Percentiles rank a stretch among this genome's conserved stretches.
Evolutionary conservation across 129 eudicot species (phyloP).

Genomic region (Arctium lappa): DNA sequence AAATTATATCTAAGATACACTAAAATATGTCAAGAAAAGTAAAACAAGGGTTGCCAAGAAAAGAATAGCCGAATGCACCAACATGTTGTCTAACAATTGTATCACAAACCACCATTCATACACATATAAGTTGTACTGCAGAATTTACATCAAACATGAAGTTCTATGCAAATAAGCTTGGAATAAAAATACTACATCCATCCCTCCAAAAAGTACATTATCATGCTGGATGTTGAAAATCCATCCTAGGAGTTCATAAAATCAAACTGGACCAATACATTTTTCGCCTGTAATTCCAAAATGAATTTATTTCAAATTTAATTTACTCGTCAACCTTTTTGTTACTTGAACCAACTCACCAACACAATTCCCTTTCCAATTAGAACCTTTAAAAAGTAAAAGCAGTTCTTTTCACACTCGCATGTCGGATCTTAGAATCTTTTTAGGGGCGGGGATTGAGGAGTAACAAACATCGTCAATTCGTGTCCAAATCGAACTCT

Average conservation of each 20-base stretch:
- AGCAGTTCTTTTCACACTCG: constrained; percentile 16
- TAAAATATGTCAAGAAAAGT: neutral
- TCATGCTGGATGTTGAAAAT: neutral
- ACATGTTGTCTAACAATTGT: neutral
- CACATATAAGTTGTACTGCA: neutral
- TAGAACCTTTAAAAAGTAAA: constrained; percentile 8
- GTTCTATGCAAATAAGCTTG: neutral
- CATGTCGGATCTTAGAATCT: neutral
- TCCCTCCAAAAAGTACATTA: neutral
- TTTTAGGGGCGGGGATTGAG: neutral
- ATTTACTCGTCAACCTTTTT: neutral
- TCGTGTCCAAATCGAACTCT: neutral
- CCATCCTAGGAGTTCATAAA: constrained; percentile 5
- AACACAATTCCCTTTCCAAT: neutral
- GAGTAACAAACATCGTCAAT: neutral
- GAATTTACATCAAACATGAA: neutral
- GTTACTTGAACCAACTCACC: neutral
- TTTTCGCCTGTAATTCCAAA: neutral
- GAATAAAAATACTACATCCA: neutral
- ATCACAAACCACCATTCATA: neutral
- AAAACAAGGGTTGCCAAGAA: neutral
- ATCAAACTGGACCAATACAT: neutral
- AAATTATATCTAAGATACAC: neutral
- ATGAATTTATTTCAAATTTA: neutral
- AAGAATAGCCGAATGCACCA: neutral